A percentile compares a stretch with the other conserved stretches of the same genome.
These are phyloP conservation scores for Priceomyces carsonii DNA, from an alignment of 805 yeast genomes.

Conservation along the genomic window DNA sequence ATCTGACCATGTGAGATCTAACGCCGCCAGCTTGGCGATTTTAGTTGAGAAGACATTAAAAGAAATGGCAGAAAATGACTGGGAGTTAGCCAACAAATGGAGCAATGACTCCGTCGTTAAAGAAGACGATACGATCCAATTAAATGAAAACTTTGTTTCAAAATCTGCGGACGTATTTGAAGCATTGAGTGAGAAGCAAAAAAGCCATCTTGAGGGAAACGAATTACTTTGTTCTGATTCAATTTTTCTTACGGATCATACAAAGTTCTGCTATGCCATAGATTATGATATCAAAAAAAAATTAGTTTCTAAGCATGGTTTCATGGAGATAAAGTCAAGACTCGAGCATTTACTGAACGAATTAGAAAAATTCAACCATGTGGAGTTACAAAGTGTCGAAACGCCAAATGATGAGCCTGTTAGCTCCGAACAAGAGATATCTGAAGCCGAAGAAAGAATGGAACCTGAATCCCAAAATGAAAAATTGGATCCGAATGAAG, in stretches of 20 bases:
- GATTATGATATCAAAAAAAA: conserved; percentile 17
- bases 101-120: conserved; percentile 15
- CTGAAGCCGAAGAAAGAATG: not conserved
- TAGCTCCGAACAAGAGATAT: conserved; percentile 9
- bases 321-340: conserved; percentile 17
- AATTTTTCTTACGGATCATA: conserved; percentile 15
- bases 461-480: conserved; percentile 6
- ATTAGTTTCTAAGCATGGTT: conserved; percentile 15
- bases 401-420: conserved; percentile 12
- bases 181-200: conserved; percentile 10
- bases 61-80: conserved; percentile 35
- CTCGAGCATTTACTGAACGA: conserved; percentile 12
- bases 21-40: conserved; percentile 59
- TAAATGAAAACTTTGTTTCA: conserved; percentile 8
- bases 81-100: conserved; percentile 34
- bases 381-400: conserved; percentile 10
- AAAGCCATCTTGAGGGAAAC: not conserved
- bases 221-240: conserved; percentile 12
- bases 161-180: conserved; percentile 7
- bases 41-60: conserved; percentile 48
- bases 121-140: conserved; percentile 15
- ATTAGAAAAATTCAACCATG: conserved; percentile 13
- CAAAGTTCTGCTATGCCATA: conserved; percentile 11
- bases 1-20: conserved; percentile 57
- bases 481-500: conserved; percentile 30